These are phyloP conservation scores for Zoysia matrella DNA, from an alignment of 202 grass and related monocot species.

Conservation along the genomic window DNA sequence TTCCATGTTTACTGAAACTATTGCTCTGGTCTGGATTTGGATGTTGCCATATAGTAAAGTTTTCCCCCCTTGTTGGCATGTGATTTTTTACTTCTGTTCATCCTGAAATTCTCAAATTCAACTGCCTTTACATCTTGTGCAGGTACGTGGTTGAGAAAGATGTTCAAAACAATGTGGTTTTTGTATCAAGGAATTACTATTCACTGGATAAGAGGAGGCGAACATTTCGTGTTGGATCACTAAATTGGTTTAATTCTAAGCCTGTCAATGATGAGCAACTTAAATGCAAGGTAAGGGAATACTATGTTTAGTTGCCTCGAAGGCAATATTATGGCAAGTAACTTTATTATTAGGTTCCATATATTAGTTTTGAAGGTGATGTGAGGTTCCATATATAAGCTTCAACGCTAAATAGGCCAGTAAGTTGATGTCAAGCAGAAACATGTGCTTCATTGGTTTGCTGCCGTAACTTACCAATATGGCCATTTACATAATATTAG, in stretches of 20 bases:
- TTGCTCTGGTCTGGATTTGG: background rate
- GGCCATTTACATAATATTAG: background rate
- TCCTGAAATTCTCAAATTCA: constrained; percentile 12
- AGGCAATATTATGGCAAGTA: background rate
- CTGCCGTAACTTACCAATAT: background rate
- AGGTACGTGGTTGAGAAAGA: constrained; percentile 98
- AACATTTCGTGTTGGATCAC: constrained; percentile 73
- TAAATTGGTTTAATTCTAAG: constrained; percentile 76
- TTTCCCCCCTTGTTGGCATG: background rate
- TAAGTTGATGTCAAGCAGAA: background rate
- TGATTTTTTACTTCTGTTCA: background rate
- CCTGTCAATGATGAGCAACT: constrained; percentile 56
- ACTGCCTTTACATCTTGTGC: constrained; percentile 7
- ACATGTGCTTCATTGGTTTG: background rate
- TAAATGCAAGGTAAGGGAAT: constrained; percentile 77
- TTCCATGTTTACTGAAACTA: background rate
- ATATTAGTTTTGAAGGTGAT: constrained; percentile 1
- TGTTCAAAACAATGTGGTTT: constrained; percentile 87
- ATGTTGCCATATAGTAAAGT: background rate
- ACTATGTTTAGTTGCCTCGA: background rate
- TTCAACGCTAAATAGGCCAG: background rate
- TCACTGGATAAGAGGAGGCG: constrained; percentile 82
- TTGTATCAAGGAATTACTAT: constrained; percentile 95
- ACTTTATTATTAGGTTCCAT: constrained; percentile 66
- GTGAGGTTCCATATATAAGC: background rate